Conservation (phyloP, 305 asterid genomes). For the Fraxinus floribunda region DNA sequence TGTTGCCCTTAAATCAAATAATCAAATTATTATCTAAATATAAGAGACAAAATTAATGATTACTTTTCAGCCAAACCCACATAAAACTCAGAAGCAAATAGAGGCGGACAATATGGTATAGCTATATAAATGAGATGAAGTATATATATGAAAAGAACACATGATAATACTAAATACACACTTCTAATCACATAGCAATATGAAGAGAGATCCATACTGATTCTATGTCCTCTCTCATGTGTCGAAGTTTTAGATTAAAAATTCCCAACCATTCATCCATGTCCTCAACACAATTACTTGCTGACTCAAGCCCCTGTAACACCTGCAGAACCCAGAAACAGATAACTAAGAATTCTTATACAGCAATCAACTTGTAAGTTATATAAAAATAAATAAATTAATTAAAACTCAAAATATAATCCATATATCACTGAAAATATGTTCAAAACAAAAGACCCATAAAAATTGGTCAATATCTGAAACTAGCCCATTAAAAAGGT, state of each 20-base stretch:
- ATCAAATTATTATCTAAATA: conserved; percentile 5
- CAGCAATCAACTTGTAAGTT: neutral
- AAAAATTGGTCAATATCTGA: neutral
- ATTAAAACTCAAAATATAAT: neutral
- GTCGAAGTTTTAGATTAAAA: conserved; percentile 83
- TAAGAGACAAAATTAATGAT: conserved; percentile 11
- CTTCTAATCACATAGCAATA: conserved; percentile 25
- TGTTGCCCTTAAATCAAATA: conserved; percentile 1
- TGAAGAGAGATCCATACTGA: conserved; percentile 53
- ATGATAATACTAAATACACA: neutral
- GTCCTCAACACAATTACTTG: conserved; percentile 85
- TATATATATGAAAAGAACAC: conserved; percentile 5
- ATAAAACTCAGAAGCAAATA: conserved; percentile 21
- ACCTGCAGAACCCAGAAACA: conserved; percentile 52
- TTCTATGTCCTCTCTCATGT: conserved; percentile 98
- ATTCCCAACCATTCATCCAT: conserved; percentile 98
- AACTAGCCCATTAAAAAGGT: neutral
- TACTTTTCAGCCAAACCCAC: neutral
- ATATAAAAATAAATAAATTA: neutral
- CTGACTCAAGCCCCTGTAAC: conserved; percentile 81
- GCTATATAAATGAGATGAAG: conserved; percentile 12
- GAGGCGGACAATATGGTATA: conserved; percentile 7
- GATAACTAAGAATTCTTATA: neutral
- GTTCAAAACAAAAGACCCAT: neutral
- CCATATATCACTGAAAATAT: neutral